A percentile compares a stretch with the other conserved stretches of the same genome.
phyloP scores from a whole-genome alignment of 2,329 filamentous ascomycete species.

The Teratosphaeriaceae sp. region DNA sequence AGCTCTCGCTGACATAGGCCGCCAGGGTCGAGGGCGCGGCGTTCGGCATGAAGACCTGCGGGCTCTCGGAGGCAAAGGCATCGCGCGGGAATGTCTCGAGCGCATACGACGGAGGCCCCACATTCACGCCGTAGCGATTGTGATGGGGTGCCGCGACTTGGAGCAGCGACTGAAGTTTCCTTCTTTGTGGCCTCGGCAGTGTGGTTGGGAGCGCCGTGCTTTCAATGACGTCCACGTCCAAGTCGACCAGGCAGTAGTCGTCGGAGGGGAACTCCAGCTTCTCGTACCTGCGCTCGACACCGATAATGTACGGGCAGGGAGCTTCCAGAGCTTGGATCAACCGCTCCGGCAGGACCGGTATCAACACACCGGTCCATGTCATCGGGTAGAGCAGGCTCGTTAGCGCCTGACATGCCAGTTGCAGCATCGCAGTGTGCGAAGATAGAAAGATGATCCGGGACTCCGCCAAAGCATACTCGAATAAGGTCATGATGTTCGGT shows the following conservation, averaged over 20 bases:
- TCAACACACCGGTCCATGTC: slow-evolving; percentile 89
- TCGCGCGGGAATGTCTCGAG: slow-evolving; percentile 90
- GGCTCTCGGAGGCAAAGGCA: slow-evolving; percentile 80
- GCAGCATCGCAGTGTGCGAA: slow-evolving; percentile 92
- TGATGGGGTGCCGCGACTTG: slow-evolving; percentile 89
- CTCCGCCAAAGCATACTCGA: slow-evolving; percentile 89
- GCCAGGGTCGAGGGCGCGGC: slow-evolving; percentile 66
- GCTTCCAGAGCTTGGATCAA: slow-evolving; percentile 85
- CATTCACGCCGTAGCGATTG: slow-evolving; percentile 73
- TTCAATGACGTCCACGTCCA: slow-evolving; percentile 87
- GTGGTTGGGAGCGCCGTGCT: slow-evolving; percentile 68
- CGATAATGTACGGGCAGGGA: slow-evolving; percentile 94
- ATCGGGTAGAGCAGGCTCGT: slow-evolving; percentile 79
- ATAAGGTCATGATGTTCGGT: slow-evolving; percentile 84
- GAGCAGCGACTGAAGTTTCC: slow-evolving; percentile 81
- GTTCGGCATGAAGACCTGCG: slow-evolving; percentile 67
- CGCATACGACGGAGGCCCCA: slow-evolving; percentile 84
- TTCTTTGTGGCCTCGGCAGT: slow-evolving; percentile 79
- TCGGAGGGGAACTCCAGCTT: slow-evolving; percentile 82
- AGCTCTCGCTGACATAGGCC: slow-evolving; percentile 84
- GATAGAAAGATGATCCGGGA: slow-evolving; percentile 94
- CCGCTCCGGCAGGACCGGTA: slow-evolving; percentile 80
- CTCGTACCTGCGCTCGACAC: slow-evolving; percentile 88
- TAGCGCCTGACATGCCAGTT: slow-evolving; percentile 84
- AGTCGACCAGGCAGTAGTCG: slow-evolving; percentile 89